Conservation (phyloP, 2,329 filamentous ascomycete species). For the Claviceps sp. region DNA sequence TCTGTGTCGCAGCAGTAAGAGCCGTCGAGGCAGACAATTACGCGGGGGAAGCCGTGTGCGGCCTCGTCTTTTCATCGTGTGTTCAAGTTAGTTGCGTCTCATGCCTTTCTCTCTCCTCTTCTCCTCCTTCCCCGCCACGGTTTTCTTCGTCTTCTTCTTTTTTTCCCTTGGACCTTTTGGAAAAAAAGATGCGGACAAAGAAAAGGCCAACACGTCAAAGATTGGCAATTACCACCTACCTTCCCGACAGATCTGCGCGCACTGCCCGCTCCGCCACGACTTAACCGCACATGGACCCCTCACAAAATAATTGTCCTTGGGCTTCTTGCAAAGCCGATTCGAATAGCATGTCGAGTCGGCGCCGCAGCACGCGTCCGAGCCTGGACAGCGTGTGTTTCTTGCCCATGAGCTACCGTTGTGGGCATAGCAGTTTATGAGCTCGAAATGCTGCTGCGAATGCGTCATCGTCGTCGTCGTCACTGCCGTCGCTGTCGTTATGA, state of each 20-base stretch:
- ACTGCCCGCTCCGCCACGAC: not conserved
- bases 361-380: slow-evolving; percentile 2
- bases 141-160: not conserved
- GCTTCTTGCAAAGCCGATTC: slow-evolving; percentile 1
- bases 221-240: not conserved
- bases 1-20: slow-evolving; percentile 2
- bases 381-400: slow-evolving; percentile 2
- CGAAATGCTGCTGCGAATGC: not conserved
- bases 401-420: not conserved
- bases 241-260: slow-evolving; percentile 1
- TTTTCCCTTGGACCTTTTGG: not conserved
- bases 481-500: not conserved
- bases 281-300: slow-evolving; percentile 1
- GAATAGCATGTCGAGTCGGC: not conserved
- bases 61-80: not conserved
- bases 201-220: too few species aligned
- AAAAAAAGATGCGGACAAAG: too few species aligned
- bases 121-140: too few species aligned
- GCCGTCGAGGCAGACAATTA: not conserved
- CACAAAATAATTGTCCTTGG: not conserved
- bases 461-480: not conserved
- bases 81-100: not conserved
- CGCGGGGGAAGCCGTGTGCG: not conserved
- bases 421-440: not conserved
- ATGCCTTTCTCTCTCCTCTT: not conserved